Evolutionary conservation across 441 rosid genomes (phyloP).

Genomic region (Manihot esculenta): DNA sequence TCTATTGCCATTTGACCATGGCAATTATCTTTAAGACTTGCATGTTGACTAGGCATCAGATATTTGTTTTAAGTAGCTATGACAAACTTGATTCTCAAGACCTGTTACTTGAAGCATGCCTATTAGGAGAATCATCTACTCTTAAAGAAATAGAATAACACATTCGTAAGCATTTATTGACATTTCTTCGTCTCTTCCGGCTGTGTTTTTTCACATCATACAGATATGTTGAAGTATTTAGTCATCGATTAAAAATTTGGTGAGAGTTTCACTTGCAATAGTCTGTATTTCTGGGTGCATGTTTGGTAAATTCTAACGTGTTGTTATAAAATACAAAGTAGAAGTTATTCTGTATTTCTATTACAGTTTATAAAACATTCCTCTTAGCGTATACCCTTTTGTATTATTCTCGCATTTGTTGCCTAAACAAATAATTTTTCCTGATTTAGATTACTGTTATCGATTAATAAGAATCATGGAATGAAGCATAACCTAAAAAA

Average conservation of each 20-base stretch:
- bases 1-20: not conserved
- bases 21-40: not conserved
- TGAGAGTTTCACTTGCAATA: no score
- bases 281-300: no score
- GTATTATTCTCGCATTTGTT: no score
- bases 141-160: not conserved
- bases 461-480: constrained; percentile 4
- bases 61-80: not conserved
- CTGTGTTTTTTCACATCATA: not conserved
- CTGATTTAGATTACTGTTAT: not conserved
- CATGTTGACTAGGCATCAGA: not conserved
- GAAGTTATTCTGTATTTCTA: not conserved
- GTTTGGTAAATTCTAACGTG: no score
- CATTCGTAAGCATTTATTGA: not conserved
- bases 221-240: no score
- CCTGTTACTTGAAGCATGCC: not conserved
- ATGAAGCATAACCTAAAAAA: not conserved
- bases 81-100: not conserved
- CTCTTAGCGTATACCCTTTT: no score
- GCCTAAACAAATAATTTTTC: not conserved
- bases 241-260: no score
- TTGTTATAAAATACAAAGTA: no score
- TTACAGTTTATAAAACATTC: not conserved
- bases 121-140: not conserved
- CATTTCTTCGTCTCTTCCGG: not conserved